Evolutionary conservation across 1,139 yeast genomes (phyloP).

Genomic region (Lodderomyces jiufengensis): DNA sequence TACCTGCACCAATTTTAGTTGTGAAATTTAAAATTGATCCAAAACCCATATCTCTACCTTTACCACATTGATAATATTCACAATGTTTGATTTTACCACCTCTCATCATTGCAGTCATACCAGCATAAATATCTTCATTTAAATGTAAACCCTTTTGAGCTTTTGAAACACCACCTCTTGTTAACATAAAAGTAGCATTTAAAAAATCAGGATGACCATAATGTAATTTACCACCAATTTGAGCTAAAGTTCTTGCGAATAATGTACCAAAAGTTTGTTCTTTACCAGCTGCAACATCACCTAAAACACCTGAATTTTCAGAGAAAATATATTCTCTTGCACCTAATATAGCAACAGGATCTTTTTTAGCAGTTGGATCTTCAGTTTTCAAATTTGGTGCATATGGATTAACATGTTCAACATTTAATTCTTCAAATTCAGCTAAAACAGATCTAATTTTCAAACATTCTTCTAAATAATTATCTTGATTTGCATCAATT

Average conservation of each 20-base stretch:
- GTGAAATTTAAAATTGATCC: constrained; percentile 98
- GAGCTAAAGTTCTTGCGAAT: constrained; percentile 96
- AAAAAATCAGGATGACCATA: constrained; percentile 99
- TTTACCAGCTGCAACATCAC: constrained; percentile 99
- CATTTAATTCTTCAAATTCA: constrained; percentile 93
- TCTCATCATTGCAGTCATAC: constrained; percentile 96
- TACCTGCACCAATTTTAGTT: constrained; percentile 99
- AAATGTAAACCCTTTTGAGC: constrained; percentile 98
- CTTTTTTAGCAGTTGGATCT: constrained; percentile 31
- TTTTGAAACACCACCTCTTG: constrained; percentile 99
- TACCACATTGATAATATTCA: constrained; percentile 99
- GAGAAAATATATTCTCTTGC: constrained; percentile 99
- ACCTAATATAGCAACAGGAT: constrained; percentile 98
- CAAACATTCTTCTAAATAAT: constrained; percentile 96
- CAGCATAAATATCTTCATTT: constrained; percentile 99
- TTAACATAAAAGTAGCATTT: constrained; percentile 89
- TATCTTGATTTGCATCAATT: constrained; percentile 98
- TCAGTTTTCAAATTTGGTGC: constrained; percentile 56
- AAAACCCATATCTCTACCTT: constrained; percentile 99
- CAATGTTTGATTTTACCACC: constrained; percentile 99
- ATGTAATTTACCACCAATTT: constrained; percentile 98
- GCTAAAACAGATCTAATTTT: constrained; percentile 96
- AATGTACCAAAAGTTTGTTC: constrained; percentile 99
- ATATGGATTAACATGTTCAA: constrained; percentile 79
- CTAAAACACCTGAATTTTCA: constrained; percentile 96